Conservation (phyloP, 2,329 filamentous ascomycete species). For the Trichoderma harzianum region DNA sequence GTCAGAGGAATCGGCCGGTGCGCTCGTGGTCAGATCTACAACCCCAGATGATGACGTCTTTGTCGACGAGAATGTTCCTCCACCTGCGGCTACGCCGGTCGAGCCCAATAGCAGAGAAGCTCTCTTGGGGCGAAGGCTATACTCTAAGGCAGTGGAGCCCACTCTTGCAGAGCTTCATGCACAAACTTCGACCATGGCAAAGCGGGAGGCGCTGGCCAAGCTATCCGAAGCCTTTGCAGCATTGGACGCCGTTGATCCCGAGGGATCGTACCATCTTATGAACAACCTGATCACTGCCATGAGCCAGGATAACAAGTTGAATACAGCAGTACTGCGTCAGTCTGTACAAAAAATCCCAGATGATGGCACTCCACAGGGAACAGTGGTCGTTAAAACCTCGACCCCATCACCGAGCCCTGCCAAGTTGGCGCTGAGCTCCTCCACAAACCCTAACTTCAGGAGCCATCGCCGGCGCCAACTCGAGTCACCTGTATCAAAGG, state of each 20-base stretch:
- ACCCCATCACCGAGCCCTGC: slow-evolving; percentile 45
- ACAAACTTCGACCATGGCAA: slow-evolving; percentile 64
- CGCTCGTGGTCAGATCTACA: slow-evolving; percentile 35
- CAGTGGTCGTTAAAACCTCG: slow-evolving; percentile 55
- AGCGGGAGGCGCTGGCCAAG: slow-evolving; percentile 78
- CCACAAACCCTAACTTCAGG: slow-evolving; percentile 81
- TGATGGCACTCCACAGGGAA: slow-evolving; percentile 50
- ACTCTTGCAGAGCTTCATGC: slow-evolving; percentile 81
- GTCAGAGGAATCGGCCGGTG: slow-evolving; percentile 60
- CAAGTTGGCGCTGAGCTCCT: slow-evolving; percentile 73
- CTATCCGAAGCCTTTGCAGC: slow-evolving; percentile 82
- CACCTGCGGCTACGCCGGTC: slow-evolving; percentile 41
- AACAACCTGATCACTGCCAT: slow-evolving; percentile 73
- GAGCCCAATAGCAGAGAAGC: slow-evolving; percentile 74
- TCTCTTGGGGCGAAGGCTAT: slow-evolving; percentile 74
- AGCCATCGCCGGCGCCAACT: slow-evolving; percentile 67
- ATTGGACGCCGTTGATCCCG: slow-evolving; percentile 83
- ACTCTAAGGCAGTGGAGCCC: slow-evolving; percentile 76
- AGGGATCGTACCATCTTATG: slow-evolving; percentile 83
- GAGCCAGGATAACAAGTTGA: slow-evolving; percentile 65
- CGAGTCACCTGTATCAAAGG: slow-evolving; percentile 40
- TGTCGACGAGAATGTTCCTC: slow-evolving; percentile 63
- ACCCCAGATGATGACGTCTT: slow-evolving; percentile 43
- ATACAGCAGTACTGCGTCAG: slow-evolving; percentile 44
- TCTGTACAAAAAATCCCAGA: slow-evolving; percentile 39